Percentiles rank a stretch among this genome's conserved stretches.
These are phyloP conservation scores for Blastobotrys ciferrii DNA, from an alignment of 1,139 yeast genomes.

Conservation along the genomic window DNA sequence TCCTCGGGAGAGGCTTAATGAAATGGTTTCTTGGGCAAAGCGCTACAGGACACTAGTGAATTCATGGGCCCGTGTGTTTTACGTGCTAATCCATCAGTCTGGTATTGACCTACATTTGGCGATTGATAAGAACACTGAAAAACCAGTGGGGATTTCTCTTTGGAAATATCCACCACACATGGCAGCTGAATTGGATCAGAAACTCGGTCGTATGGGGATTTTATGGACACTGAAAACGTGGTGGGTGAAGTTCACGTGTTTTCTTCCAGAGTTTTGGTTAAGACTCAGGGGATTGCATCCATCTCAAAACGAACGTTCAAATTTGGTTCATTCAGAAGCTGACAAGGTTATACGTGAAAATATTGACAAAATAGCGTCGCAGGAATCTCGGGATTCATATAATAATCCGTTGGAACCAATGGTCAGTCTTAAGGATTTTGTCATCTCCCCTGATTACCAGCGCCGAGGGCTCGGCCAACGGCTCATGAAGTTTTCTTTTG, in stretches of 20 bases:
- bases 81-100: background rate
- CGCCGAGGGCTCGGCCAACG: slow-evolving; percentile 8
- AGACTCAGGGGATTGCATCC: background rate
- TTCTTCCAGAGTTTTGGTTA: background rate
- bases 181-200: slow-evolving; percentile 2
- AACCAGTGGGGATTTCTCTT: slow-evolving; percentile 10
- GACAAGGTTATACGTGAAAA: background rate
- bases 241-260: background rate
- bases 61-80: background rate
- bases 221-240: background rate
- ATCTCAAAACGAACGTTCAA: background rate
- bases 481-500: background rate
- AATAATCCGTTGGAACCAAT: too few species aligned
- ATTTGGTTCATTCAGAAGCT: background rate
- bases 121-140: slow-evolving; percentile 7
- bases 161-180: slow-evolving; percentile 15
- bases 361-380: background rate
- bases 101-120: slow-evolving; percentile 3
- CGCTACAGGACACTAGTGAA: slow-evolving; percentile 7
- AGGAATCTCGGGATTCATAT: background rate
- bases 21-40: slow-evolving; percentile 7
- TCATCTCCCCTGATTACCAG: slow-evolving; percentile 6
- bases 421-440: slow-evolving; percentile 1
- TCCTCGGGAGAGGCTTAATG: slow-evolving; percentile 8
- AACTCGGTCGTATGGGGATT: slow-evolving; percentile 8